A percentile compares a stretch with the other conserved stretches of the same genome.
phyloP scores from a whole-genome alignment of 306 rosid species.

The Cercis canadensis region DNA sequence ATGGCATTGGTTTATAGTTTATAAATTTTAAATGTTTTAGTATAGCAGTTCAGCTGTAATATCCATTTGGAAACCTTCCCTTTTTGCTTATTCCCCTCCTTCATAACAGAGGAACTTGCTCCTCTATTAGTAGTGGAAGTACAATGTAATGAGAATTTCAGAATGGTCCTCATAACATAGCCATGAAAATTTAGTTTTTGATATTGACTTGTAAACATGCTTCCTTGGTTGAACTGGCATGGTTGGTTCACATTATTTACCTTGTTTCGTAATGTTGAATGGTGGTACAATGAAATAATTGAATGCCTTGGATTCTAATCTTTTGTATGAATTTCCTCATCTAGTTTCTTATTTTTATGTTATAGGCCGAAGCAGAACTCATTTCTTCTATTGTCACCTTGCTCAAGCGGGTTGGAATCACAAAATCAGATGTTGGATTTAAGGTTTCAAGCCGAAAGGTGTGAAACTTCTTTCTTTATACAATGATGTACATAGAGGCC shows the following conservation, averaged over 20 bases:
- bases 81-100: conserved; percentile 22
- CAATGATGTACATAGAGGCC: too few species aligned
- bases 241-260: conserved; percentile 27
- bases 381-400: conserved; percentile 83
- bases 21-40: conserved; percentile 27
- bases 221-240: conserved; percentile 20
- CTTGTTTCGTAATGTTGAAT: conserved; percentile 21
- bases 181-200: neutral
- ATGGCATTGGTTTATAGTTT: conserved; percentile 18
- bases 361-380: conserved; percentile 96
- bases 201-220: conserved; percentile 9
- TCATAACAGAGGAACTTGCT: conserved; percentile 15
- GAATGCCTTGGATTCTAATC: conserved; percentile 21
- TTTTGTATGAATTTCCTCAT: conserved; percentile 26
- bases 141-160: conserved; percentile 16
- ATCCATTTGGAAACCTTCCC: conserved; percentile 27
- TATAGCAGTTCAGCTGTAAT: neutral
- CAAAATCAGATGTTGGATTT: conserved; percentile 92
- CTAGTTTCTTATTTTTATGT: conserved; percentile 31
- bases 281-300: conserved; percentile 17
- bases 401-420: conserved; percentile 85
- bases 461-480: conserved; percentile 26
- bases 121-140: conserved; percentile 24
- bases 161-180: conserved; percentile 16
- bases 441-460: conserved; percentile 99